A percentile compares a stretch with the other conserved stretches of the same genome.
These are phyloP conservation scores for Ceratobasidium sp. DNA, from an alignment of 1,284 basidiomycete genomes.

Conservation along the genomic window DNA sequence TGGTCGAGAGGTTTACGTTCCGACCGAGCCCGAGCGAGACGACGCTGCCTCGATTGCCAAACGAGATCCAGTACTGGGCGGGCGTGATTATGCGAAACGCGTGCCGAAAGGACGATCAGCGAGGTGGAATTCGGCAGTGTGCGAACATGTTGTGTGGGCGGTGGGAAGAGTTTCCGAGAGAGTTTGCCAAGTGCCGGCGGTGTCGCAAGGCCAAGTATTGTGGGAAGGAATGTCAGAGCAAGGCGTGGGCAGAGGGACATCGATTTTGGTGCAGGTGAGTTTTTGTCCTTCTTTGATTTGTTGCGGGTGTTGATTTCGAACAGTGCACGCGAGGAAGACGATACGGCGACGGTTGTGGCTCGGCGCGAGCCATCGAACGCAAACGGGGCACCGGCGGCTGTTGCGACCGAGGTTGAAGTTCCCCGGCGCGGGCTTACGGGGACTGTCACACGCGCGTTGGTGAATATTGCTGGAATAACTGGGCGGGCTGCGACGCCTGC, in stretches of 20 bases:
- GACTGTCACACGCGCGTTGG: constrained; percentile 30
- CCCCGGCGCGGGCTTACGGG: constrained; percentile 17
- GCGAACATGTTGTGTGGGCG: constrained; percentile 97
- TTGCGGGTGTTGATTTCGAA: neutral
- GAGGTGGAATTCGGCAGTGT: constrained; percentile 96
- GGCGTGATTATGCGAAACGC: constrained; percentile 99
- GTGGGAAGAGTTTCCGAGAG: constrained; percentile 93
- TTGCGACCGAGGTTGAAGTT: constrained; percentile 37
- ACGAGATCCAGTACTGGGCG: constrained; percentile 98
- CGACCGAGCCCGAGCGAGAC: constrained; percentile 86
- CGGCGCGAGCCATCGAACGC: constrained; percentile 4
- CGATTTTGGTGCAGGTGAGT: constrained; percentile 82
- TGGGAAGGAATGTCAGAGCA: constrained; percentile 97
- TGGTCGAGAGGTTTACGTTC: constrained; percentile 97
- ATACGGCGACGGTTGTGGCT: constrained; percentile 9
- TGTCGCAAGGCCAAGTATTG: constrained; percentile 99
- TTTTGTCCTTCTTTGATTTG: neutral
- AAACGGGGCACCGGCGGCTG: neutral
- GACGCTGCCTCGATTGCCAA: constrained; percentile 80
- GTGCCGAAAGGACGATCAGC: constrained; percentile 94
- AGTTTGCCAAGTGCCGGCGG: constrained; percentile 97
- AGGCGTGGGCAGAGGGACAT: constrained; percentile 97
- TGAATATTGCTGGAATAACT: constrained; percentile 29
- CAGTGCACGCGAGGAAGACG: constrained; percentile 34
- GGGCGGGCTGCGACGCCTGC: constrained; percentile 2